phyloP scores from a whole-genome alignment of 108 stramenopile species.

The Schizochytrium sp. region DNA sequence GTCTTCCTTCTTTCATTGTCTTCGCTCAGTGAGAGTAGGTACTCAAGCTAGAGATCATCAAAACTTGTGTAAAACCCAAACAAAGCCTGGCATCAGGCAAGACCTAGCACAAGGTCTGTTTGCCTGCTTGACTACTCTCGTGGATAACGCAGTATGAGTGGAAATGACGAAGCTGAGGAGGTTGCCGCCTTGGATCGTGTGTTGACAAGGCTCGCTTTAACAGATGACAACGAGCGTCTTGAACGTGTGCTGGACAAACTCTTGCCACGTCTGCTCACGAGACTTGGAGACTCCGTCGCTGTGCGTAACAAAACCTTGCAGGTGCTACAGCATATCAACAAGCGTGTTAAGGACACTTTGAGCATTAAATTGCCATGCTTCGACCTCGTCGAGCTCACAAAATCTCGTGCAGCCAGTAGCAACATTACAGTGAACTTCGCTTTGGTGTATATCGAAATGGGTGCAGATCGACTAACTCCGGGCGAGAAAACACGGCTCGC shows the following conservation, averaged over 20 bases:
- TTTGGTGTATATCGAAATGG: slow-evolving; percentile 28
- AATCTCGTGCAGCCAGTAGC: background rate
- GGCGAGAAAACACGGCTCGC: slow-evolving; percentile 34
- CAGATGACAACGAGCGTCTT: slow-evolving; percentile 19
- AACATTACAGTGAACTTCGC: slow-evolving; percentile 59
- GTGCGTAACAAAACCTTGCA: slow-evolving; percentile 52
- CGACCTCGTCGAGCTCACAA: slow-evolving; percentile 38
- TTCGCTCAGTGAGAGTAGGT: no score
- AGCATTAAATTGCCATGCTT: slow-evolving; percentile 55
- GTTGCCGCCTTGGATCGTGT: slow-evolving; percentile 39
- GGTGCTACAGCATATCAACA: slow-evolving; percentile 59
- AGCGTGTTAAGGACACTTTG: slow-evolving; percentile 28
- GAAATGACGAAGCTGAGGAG: background rate
- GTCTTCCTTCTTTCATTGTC: no score
- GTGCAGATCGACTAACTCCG: slow-evolving; percentile 24
- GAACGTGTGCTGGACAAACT: slow-evolving; percentile 43
- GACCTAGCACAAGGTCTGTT: no score
- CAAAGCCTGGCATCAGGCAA: no score
- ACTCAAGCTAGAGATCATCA: no score
- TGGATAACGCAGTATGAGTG: background rate
- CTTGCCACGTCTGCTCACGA: slow-evolving; percentile 41
- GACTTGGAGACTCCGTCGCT: slow-evolving; percentile 12
- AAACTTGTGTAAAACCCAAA: no score
- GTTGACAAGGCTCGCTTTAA: slow-evolving; percentile 52
- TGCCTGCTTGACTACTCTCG: no score